Percentiles rank a stretch among this genome's conserved stretches.
These are phyloP conservation scores for Coemansia sp. DNA, from an alignment of 192 early-diverging fungal species.

Conservation along the genomic window DNA sequence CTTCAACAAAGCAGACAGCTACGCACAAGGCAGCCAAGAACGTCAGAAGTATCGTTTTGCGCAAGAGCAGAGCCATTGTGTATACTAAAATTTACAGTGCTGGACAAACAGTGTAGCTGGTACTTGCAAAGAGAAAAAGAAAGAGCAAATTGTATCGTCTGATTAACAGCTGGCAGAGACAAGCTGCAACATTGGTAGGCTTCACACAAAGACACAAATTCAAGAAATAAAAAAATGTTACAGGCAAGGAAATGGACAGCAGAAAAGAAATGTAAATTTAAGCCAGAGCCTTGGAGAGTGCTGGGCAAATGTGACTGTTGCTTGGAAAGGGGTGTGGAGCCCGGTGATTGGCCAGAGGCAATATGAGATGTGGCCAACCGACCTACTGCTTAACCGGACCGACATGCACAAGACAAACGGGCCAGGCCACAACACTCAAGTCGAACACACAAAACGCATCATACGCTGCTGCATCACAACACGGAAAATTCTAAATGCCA, in stretches of 20 bases:
- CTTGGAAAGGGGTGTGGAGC: constrained; percentile 16
- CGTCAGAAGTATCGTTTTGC: neutral
- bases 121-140: neutral
- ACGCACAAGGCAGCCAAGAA: constrained; percentile 11
- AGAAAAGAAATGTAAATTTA: neutral
- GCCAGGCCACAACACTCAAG: too few species aligned
- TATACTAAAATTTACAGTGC: neutral
- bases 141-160: neutral
- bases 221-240: too few species aligned
- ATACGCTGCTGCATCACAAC: neutral
- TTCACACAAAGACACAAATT: too few species aligned
- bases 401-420: too few species aligned
- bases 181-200: neutral
- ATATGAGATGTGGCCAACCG: neutral
- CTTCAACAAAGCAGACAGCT: neutral
- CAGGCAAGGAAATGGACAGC: too few species aligned
- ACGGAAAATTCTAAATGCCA: neutral
- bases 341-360: constrained; percentile 25
- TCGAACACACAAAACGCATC: too few species aligned
- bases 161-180: neutral
- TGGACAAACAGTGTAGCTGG: neutral
- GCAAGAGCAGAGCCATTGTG: constrained; percentile 2
- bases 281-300: neutral
- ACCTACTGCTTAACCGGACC: too few species aligned
- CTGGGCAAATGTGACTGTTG: too few species aligned